Percentiles rank a stretch among this genome's conserved stretches.
Evolutionary conservation across 2,329 filamentous ascomycete genomes (phyloP).

Genomic region (Beauveria sp.): DNA sequence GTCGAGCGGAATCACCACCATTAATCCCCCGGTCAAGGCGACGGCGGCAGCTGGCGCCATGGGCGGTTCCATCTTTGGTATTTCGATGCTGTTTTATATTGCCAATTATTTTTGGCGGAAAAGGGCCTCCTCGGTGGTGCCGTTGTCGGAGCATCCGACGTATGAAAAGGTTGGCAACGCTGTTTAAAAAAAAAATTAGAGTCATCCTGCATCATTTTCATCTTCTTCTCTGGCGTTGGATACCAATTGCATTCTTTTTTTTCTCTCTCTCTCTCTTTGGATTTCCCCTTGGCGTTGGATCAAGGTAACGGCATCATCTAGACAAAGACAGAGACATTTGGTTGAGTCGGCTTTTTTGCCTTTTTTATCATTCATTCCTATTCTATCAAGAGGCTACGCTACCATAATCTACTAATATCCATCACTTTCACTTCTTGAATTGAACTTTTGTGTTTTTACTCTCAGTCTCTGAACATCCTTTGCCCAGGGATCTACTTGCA

Average conservation of each 20-base stretch:
- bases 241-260: background rate
- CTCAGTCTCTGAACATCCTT: background rate
- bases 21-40: slow-evolving; percentile 11
- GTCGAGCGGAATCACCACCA: slow-evolving; percentile 15
- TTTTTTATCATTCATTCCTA: background rate
- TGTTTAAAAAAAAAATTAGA: background rate
- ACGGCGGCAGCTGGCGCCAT: slow-evolving; percentile 9
- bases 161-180: slow-evolving; percentile 10
- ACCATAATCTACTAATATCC: slow-evolving; percentile 3
- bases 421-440: background rate
- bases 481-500: background rate
- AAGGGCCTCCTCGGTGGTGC: background rate
- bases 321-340: background rate
- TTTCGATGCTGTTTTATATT: slow-evolving; percentile 11
- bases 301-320: background rate
- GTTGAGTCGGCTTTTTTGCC: background rate
- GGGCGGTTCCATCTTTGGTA: slow-evolving; percentile 12
- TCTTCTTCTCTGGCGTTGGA: slow-evolving; percentile 6
- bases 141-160: background rate
- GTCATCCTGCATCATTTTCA: background rate
- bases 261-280: background rate
- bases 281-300: background rate
- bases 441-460: background rate
- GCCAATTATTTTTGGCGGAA: slow-evolving; percentile 11
- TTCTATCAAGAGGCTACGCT: background rate